phyloP scores from a whole-genome alignment of 257 asterid species.

The Solanum dulcamara region DNA sequence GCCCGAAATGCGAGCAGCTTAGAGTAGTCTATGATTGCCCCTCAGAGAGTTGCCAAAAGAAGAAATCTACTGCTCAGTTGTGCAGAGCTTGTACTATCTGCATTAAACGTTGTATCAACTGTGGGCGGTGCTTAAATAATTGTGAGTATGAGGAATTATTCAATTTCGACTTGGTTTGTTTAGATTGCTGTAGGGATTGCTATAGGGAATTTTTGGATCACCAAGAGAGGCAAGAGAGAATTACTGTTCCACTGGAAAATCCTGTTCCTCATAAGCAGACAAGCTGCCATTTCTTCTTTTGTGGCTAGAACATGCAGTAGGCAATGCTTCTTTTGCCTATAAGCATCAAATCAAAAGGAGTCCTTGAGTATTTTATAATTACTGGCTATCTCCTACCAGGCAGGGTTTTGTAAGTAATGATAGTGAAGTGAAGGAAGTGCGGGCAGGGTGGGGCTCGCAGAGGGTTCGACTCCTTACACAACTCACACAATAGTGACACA shows the following conservation, averaged over 20 bases:
- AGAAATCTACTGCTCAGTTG: slow-evolving; percentile 12
- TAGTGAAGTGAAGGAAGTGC: not conserved
- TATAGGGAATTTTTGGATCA: slow-evolving; percentile 11
- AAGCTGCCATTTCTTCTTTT: slow-evolving; percentile 24
- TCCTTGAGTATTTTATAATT: not conserved
- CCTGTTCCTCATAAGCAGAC: slow-evolving; percentile 1
- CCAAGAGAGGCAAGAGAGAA: slow-evolving; percentile 12
- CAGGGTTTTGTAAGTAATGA: not conserved
- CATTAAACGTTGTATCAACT: slow-evolving; percentile 53
- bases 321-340: not conserved
- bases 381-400: not conserved
- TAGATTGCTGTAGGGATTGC: slow-evolving; percentile 40
- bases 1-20: slow-evolving; percentile 57
- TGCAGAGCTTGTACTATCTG: slow-evolving; percentile 68
- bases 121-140: slow-evolving; percentile 65
- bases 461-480: not conserved
- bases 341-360: not conserved
- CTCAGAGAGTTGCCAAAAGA: slow-evolving; percentile 34
- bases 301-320: slow-evolving; percentile 14
- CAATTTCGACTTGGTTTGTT: slow-evolving; percentile 28
- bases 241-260: not conserved
- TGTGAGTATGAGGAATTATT: slow-evolving; percentile 55
- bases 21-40: slow-evolving; percentile 77
- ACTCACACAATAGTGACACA: not conserved
- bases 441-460: not conserved